A percentile compares a stretch with the other conserved stretches of the same genome.
Conservation (phyloP, 331 rosid genomes). For the Quercus phellos region DNA sequence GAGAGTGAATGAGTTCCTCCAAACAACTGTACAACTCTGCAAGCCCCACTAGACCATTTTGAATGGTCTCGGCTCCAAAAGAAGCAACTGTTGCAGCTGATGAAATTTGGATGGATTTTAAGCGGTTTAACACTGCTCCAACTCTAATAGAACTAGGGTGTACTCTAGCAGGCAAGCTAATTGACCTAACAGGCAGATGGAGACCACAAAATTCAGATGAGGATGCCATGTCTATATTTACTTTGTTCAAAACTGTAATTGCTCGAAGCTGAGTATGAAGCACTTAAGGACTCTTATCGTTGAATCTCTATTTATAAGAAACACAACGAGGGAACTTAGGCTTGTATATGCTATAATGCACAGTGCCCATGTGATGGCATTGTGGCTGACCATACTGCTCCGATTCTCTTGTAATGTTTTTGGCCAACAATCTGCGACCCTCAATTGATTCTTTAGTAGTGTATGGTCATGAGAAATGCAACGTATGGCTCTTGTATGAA, state of each 20-base stretch:
- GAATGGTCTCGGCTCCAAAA: conserved; percentile 40
- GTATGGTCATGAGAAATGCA: conserved; percentile 15
- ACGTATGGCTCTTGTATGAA: background rate
- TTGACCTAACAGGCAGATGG: conserved; percentile 61
- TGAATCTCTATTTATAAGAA: conserved; percentile 37
- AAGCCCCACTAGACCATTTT: conserved; percentile 41
- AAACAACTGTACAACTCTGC: conserved; percentile 55
- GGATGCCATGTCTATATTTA: conserved; percentile 45
- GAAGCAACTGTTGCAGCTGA: conserved; percentile 12
- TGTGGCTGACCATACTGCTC: conserved; percentile 37
- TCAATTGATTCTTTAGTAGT: conserved; percentile 29
- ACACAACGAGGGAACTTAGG: conserved; percentile 8
- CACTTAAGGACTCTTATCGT: background rate
- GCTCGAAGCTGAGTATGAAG: no score
- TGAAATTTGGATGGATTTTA: conserved; percentile 26
- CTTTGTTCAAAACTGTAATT: background rate
- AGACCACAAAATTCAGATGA: conserved; percentile 15
- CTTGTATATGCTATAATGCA: background rate
- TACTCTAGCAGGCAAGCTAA: conserved; percentile 76
- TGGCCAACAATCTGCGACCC: conserved; percentile 33
- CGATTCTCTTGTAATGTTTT: conserved; percentile 26
- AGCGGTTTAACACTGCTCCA: conserved; percentile 45
- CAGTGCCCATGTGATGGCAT: conserved; percentile 41
- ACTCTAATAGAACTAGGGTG: conserved; percentile 55
- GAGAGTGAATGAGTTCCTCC: conserved; percentile 53